Base-by-base conservation (phyloP, 106 monocot genomes). In the Allium cepa region DNA sequence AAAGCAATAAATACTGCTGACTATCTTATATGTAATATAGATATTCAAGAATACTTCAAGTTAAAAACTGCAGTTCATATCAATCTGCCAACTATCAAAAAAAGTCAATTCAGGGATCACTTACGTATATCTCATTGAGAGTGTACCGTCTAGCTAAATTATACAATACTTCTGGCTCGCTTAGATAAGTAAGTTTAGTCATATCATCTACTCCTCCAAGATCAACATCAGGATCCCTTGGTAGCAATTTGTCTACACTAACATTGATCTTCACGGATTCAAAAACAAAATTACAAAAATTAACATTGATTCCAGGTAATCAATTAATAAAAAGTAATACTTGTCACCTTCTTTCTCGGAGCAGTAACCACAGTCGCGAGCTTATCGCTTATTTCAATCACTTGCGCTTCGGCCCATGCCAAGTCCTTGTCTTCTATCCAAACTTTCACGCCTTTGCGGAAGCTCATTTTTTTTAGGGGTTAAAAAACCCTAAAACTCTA, bases 391-490 rank as follows among this genome's bases (percentile, higher is more conserved):
- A 65, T 72, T 16, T 84, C 87, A 26, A 84, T 62, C 73, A 94
- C 84, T 58, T 94, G 86, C 3, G 79, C 93, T 75, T 86, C 87
- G 17, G 78, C 71, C 93, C 93, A 94, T 2, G 82, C 86, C 64
- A 49, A 72, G 45, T 84, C 90, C 77, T 74, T 84, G 74, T 90
- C 87, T 73, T 90, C 84, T 56, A 85, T 76, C 93, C 93, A 94
- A 45, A 90, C 93, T 68, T 77, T 84, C 49, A 78, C 79, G 17
- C 93, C 93, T 80, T 80, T 86, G 17, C 87, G 77, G 71, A 80
- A 82, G 74, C 84, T 84, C 93, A 90, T 94, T 36, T 36, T 36
- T 36, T 5, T 36, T 36, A 75, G 64, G 47, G 59, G 59, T 5
- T 11, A 17, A 28, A 12, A 72, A 83, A 62, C 66, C 76, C 63